Conservation (phyloP, 2,329 filamentous ascomycete genomes). For the Phaeoacremonium minimum region DNA sequence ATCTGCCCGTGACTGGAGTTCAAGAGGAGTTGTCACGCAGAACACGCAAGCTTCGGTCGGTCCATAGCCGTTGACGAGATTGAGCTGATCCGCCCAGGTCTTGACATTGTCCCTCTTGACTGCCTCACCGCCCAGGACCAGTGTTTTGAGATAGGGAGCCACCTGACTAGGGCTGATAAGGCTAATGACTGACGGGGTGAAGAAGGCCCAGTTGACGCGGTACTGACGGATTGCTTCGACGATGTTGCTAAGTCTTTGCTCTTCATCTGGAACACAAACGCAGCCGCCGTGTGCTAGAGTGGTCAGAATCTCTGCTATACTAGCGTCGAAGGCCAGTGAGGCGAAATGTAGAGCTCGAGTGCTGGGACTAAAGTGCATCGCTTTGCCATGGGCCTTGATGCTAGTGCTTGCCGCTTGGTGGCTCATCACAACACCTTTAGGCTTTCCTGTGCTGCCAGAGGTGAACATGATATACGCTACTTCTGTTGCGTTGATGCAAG, state of each 20-base stretch:
- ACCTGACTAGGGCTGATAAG: conserved; percentile 17
- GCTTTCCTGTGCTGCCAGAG: conserved; percentile 46
- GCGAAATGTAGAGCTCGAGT: conserved; percentile 22
- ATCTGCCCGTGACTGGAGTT: too few species aligned
- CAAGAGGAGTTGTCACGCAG: too few species aligned
- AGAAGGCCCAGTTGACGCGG: conserved; percentile 17
- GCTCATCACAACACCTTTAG: conserved; percentile 42
- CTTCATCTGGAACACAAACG: conserved; percentile 33
- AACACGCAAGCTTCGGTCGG: too few species aligned
- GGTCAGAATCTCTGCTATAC: conserved; percentile 31
- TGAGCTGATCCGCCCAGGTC: too few species aligned
- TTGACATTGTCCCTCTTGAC: too few species aligned
- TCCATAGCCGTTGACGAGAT: too few species aligned
- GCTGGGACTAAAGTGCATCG: conserved; percentile 12
- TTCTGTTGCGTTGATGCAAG: too few species aligned
- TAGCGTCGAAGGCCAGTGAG: conserved; percentile 35
- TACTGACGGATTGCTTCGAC: conserved; percentile 18
- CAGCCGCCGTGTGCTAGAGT: conserved; percentile 32
- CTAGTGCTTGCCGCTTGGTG: conserved; percentile 20
- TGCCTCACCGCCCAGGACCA: too few species aligned
- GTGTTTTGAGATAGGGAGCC: conserved; percentile 15
- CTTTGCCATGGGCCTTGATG: conserved; percentile 10
- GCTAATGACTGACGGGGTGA: conserved; percentile 20
- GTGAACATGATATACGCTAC: too few species aligned
- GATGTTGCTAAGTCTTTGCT: conserved; percentile 31